These are phyloP conservation scores for Trichoderma harzianum DNA, from an alignment of 2,329 filamentous ascomycete species.

Conservation along the genomic window DNA sequence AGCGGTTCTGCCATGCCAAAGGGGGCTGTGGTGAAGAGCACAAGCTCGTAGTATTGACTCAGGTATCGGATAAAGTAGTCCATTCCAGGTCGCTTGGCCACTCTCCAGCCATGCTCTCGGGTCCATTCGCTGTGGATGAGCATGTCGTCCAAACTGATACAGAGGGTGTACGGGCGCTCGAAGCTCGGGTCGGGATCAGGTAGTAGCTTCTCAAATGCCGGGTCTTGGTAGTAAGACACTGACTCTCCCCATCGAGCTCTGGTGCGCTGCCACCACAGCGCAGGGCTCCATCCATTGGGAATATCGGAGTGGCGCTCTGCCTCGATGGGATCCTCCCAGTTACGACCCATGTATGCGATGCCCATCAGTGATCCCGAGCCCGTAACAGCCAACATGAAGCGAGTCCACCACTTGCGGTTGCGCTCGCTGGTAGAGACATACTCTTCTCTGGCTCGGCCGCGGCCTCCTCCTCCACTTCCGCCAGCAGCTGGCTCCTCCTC, in stretches of 20 bases:
- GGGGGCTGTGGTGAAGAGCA: constrained; percentile 89
- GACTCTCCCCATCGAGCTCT: constrained; percentile 71
- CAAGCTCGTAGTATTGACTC: constrained; percentile 96
- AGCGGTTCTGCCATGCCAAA: constrained; percentile 82
- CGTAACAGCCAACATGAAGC: constrained; percentile 66
- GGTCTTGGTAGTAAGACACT: constrained; percentile 91
- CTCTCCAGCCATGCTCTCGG: constrained; percentile 88
- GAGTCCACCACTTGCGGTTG: constrained; percentile 71
- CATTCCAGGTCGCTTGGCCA: constrained; percentile 89
- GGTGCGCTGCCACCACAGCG: constrained; percentile 76
- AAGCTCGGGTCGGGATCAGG: constrained; percentile 76
- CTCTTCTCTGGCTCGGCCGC: constrained; percentile 54
- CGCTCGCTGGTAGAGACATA: constrained; percentile 91
- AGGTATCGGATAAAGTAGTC: constrained; percentile 98
- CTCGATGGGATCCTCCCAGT: constrained; percentile 84
- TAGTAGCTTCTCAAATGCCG: constrained; percentile 88
- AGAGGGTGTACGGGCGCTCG: constrained; percentile 85
- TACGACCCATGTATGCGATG: constrained; percentile 74
- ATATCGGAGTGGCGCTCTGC: constrained; percentile 64
- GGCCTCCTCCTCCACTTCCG: constrained; percentile 29
- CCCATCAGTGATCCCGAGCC: constrained; percentile 55
- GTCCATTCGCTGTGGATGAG: constrained; percentile 94
- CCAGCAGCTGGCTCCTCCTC: constrained; percentile 31
- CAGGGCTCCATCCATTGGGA: constrained; percentile 74
- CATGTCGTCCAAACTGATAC: constrained; percentile 88